These are phyloP conservation scores for Solanum piurae DNA, from an alignment of 257 asterid genomes.

Conservation along the genomic window DNA sequence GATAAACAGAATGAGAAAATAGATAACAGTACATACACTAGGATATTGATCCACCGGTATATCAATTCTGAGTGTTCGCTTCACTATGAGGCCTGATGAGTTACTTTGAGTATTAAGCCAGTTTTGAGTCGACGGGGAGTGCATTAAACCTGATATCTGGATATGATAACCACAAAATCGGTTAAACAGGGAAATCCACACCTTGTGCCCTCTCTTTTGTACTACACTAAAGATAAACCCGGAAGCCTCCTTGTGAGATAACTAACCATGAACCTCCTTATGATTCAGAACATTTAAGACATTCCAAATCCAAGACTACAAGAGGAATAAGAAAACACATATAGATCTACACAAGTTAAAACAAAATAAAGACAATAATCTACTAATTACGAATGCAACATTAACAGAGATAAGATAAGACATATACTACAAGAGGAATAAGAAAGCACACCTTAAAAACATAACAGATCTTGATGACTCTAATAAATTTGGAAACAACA, in stretches of 20 bases:
- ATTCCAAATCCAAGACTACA: neutral
- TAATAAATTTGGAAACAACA: neutral
- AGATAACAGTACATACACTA: slow-evolving; percentile 30
- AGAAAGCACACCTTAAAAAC: neutral
- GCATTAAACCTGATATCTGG: slow-evolving; percentile 87
- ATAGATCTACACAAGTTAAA: neutral
- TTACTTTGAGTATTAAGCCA: slow-evolving; percentile 89
- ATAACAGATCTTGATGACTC: neutral
- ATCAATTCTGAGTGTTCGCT: slow-evolving; percentile 85
- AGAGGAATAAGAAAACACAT: neutral
- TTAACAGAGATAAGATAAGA: neutral
- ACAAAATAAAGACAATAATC: neutral
- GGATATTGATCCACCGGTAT: slow-evolving; percentile 94
- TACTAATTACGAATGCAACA: neutral
- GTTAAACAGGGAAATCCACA: slow-evolving; percentile 20
- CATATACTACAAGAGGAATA: neutral
- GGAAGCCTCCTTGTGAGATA: neutral
- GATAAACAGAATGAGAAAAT: slow-evolving; percentile 5
- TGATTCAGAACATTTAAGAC: neutral
- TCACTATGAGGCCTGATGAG: slow-evolving; percentile 84
- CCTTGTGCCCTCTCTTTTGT: neutral
- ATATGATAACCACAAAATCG: slow-evolving; percentile 16
- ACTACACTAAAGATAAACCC: neutral
- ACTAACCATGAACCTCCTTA: neutral
- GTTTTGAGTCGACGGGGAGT: slow-evolving; percentile 58